These are phyloP conservation scores for Sporobolus alterniflorus DNA, from an alignment of 202 grass and related monocot genomes.

Conservation along the genomic window DNA sequence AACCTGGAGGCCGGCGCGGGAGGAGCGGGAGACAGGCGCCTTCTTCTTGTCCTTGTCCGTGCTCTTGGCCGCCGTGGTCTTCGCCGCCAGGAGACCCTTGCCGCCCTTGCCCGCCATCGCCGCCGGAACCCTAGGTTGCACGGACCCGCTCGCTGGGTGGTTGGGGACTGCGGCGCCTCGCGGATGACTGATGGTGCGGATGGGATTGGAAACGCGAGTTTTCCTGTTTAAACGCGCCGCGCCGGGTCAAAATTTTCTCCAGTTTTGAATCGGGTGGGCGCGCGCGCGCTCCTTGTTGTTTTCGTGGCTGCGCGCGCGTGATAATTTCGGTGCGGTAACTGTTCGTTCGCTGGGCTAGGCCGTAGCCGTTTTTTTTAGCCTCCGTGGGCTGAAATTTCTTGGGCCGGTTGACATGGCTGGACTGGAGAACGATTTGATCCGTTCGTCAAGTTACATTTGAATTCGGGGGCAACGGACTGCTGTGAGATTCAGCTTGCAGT, in stretches of 20 bases:
- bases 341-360: too few species aligned
- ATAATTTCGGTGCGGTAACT: neutral
- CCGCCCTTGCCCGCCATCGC: too few species aligned
- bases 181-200: neutral
- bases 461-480: too few species aligned
- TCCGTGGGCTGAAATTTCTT: too few species aligned
- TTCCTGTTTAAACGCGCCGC: neutral
- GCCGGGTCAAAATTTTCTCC: neutral
- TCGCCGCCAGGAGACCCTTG: too few species aligned
- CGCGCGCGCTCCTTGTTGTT: neutral
- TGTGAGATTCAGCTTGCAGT: too few species aligned
- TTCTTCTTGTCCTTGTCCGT: slow-evolving; percentile 73
- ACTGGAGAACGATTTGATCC: too few species aligned
- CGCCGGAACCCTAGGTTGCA: neutral
- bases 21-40: slow-evolving; percentile 61
- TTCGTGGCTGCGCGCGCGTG: neutral
- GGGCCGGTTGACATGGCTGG: too few species aligned
- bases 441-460: too few species aligned
- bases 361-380: too few species aligned
- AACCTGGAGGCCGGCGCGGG: slow-evolving; percentile 56
- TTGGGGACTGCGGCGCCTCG: neutral
- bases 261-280: slow-evolving; percentile 6
- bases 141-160: too few species aligned
- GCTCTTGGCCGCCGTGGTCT: too few species aligned
- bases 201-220: neutral